Evolutionary conservation across 2,329 filamentous ascomycete species (phyloP).

Genomic region (Lanzia echinophila): DNA sequence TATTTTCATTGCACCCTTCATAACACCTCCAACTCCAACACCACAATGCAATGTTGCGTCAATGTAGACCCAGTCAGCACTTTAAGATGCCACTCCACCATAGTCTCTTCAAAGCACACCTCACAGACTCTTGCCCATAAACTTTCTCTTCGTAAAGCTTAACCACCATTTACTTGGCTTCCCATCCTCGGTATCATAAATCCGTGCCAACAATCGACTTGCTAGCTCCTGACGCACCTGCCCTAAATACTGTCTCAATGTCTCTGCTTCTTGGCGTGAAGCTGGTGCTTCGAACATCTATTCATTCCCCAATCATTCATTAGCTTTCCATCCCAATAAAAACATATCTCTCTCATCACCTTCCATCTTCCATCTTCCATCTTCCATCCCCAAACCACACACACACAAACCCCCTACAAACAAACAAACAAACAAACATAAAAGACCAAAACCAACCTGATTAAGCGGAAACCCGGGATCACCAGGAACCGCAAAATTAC

Average conservation of each 20-base stretch:
- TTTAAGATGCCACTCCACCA: neutral
- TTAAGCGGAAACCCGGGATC: conserved; percentile 91
- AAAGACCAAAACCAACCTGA: conserved; percentile 51
- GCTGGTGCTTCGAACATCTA: conserved; percentile 83
- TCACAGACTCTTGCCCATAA: conserved; percentile 91
- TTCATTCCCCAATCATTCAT: neutral
- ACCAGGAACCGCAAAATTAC: conserved; percentile 87
- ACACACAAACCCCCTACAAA: neutral
- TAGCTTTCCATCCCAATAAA: neutral
- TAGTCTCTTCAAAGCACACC: conserved; percentile 8
- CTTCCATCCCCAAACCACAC: neutral
- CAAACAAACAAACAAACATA: neutral
- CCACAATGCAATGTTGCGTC: neutral
- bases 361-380: neutral
- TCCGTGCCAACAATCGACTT: conserved; percentile 69
- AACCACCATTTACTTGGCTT: conserved; percentile 87
- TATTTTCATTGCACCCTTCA: neutral
- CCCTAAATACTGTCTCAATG: conserved; percentile 78
- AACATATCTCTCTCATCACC: too few species aligned
- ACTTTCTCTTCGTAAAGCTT: conserved; percentile 98
- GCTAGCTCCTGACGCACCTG: conserved; percentile 94
- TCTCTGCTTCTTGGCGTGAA: conserved; percentile 84
- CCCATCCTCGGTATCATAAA: conserved; percentile 67
- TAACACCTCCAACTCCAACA: conserved; percentile 2
- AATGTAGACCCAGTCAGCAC: neutral